A percentile compares a stretch with the other conserved stretches of the same genome.
Conservation (phyloP, 1,139 yeast species). For the Scheffersomyces segobiensis region DNA sequence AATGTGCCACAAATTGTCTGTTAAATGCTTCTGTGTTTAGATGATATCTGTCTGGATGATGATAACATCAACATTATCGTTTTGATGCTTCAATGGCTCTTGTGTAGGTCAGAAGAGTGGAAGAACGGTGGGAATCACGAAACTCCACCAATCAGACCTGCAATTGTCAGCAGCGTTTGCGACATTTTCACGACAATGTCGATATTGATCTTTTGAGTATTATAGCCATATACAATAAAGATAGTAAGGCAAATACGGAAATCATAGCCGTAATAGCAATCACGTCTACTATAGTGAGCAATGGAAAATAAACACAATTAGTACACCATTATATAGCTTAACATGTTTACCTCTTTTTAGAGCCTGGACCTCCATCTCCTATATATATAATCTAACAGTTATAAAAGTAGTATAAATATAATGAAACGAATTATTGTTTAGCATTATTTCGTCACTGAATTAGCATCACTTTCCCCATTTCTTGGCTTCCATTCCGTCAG, state of each 20-base stretch:
- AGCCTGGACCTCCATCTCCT: neutral
- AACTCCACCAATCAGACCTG: neutral
- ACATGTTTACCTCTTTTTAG: no score
- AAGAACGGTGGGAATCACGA: neutral
- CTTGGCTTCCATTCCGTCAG: slow-evolving; percentile 63
- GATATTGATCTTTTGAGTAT: neutral
- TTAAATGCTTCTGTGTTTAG: neutral
- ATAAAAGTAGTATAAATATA: neutral
- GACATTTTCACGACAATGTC: neutral
- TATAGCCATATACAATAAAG: neutral
- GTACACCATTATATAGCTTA: no score
- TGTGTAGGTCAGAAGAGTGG: neutral
- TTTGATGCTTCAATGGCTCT: neutral
- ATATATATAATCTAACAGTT: neutral
- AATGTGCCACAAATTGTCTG: neutral
- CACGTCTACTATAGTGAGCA: no score
- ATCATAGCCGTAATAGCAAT: no score
- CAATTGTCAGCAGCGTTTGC: neutral
- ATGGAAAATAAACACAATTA: no score
- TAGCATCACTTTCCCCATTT: slow-evolving; percentile 29
- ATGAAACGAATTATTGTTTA: neutral
- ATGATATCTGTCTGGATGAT: neutral
- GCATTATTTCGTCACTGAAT: no score
- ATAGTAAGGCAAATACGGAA: neutral
- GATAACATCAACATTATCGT: neutral